phyloP scores from a whole-genome alignment of 345 rosid species.

The Melaleuca alternifolia region DNA sequence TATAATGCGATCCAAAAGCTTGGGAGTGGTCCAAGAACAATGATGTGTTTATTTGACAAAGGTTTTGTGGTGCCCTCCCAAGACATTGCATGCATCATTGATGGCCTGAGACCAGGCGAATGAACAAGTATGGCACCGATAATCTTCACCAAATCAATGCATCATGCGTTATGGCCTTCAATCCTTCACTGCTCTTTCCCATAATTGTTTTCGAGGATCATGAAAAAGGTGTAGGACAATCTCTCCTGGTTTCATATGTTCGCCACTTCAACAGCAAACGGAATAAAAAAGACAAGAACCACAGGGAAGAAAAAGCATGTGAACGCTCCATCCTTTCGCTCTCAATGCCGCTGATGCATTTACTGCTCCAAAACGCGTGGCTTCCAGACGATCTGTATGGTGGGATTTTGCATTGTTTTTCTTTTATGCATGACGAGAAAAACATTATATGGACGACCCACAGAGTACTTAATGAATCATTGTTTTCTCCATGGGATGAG shows the following conservation, averaged over 20 bases:
- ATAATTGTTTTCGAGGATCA: not conserved
- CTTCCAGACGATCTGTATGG: not conserved
- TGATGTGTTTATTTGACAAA: not conserved
- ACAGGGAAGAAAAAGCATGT: not conserved
- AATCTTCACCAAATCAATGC: not conserved
- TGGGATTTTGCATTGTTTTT: not conserved
- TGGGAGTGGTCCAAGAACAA: not conserved
- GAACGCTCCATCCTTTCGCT: not conserved
- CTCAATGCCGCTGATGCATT: not conserved
- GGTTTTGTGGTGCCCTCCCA: not conserved
- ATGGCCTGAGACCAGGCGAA: not conserved
- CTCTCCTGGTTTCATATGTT: not conserved
- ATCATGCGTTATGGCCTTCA: not conserved
- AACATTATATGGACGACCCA: not conserved
- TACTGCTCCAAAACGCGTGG: not conserved
- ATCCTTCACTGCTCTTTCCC: not conserved
- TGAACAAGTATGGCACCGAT: not conserved
- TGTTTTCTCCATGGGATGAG: too few relatives aligned
- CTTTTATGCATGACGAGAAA: not conserved
- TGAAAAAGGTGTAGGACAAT: fast-evolving
- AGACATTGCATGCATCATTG: not conserved
- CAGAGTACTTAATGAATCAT: not conserved
- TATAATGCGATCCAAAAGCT: not conserved
- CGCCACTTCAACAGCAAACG: not conserved
- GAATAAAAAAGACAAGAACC: not conserved